These are phyloP conservation scores for Acorus calamus DNA, from an alignment of 106 monocot genomes.

Conservation along the genomic window DNA sequence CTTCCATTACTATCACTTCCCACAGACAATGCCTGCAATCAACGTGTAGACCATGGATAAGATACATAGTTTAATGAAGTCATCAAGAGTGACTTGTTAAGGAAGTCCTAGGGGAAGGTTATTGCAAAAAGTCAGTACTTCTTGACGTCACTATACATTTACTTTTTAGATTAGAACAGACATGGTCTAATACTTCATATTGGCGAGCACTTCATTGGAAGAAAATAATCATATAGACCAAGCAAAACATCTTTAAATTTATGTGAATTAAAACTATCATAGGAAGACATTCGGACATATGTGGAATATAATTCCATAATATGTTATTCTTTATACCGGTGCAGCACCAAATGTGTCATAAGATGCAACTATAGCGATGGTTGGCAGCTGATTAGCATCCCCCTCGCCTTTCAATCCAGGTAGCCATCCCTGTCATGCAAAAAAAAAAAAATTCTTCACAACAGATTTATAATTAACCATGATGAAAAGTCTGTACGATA, in stretches of 20 bases:
- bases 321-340: constrained; percentile 40
- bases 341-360: constrained; percentile 99
- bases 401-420: constrained; percentile 79
- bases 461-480: not conserved
- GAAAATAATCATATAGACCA: not conserved
- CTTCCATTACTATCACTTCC: constrained; percentile 98
- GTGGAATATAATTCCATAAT: not conserved
- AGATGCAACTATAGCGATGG: constrained; percentile 93
- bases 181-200: no score
- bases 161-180: no score
- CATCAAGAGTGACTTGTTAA: not conserved
- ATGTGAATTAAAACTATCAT: no score
- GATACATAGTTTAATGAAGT: not conserved
- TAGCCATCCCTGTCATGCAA: constrained; percentile 76
- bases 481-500: no score
- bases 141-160: no score
- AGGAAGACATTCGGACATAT: no score
- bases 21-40: constrained; percentile 61
- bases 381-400: constrained; percentile 75
- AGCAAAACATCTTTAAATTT: no score
- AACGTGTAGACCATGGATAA: not conserved
- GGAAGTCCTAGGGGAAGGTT: no score
- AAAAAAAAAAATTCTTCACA: not conserved
- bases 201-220: not conserved
- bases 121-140: no score